Percentiles rank a stretch among this genome's conserved stretches.
Evolutionary conservation across 768 basidiomycete genomes (phyloP).

Genomic region (Leccinum obscurum): DNA sequence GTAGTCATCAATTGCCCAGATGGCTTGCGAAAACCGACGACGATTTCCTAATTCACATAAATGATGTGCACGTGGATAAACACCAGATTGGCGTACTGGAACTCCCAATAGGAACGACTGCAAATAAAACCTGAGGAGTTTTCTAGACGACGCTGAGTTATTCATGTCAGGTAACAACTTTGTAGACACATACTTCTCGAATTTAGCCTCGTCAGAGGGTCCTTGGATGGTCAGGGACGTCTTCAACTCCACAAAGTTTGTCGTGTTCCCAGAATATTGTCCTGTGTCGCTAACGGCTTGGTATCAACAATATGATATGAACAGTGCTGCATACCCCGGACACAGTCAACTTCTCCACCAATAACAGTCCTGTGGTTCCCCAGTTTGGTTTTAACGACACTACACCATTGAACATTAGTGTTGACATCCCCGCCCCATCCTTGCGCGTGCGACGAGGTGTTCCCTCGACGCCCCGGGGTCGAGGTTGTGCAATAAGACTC

Average conservation of each 20-base stretch:
- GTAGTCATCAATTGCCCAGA: conserved; percentile 64
- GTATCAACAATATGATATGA: neutral
- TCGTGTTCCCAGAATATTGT: conserved; percentile 57
- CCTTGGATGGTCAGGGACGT: conserved; percentile 75
- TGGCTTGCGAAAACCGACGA: conserved; percentile 86
- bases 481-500: no score
- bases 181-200: conserved; percentile 64
- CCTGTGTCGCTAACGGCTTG: conserved; percentile 39
- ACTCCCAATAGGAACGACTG: conserved; percentile 91
- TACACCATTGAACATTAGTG: conserved; percentile 90
- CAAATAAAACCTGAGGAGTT: conserved; percentile 89
- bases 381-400: conserved; percentile 83
- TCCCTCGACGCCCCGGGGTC: conserved; percentile 23
- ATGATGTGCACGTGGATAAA: neutral
- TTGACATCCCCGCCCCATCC: conserved; percentile 84
- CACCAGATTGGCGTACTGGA: conserved; percentile 51
- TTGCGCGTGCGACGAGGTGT: conserved; percentile 25
- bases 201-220: conserved; percentile 62
- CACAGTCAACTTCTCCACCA: conserved; percentile 91
- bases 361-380: conserved; percentile 70
- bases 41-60: conserved; percentile 56
- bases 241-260: conserved; percentile 83
- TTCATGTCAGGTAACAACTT: neutral
- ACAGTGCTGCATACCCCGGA: conserved; percentile 53
- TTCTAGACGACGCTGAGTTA: conserved; percentile 45